Base-by-base conservation (phyloP, 768 basidiomycete species). In the Boletus rufocinnamomeus region DNA sequence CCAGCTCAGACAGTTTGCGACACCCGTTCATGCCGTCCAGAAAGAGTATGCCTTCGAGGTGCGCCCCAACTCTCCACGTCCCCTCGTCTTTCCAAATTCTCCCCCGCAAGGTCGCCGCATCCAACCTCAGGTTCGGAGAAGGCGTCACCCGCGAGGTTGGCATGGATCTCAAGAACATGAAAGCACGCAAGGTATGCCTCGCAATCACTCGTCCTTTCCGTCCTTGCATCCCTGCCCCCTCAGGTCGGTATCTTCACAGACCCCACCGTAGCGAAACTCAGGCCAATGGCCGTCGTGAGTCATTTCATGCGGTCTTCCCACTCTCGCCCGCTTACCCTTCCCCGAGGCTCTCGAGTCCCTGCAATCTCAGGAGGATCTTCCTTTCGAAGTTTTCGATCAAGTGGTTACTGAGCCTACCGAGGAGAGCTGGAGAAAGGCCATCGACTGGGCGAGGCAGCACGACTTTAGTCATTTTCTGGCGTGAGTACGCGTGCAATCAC, bases 221-320 rank as follows among this genome's bases (percentile, higher is more conserved):
- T 55, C 50, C 58, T 35, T 47, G 25, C 59, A 53, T 63, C 32
- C 35, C 58, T 57, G 11, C 30, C 27, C n/a, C 44, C n/a, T 5
- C 68, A 97, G 88, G 91, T 98, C 62, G 96, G 84, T 19, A 91
- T 98, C 23, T 96, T 95, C 71, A 98, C 96, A 5, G 96, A 98
- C 67, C 84, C 87, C 14, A 91, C 88, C 56, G 82, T 98, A 25
- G 87, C 85, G 45, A 86, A 89, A 63, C 80, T 98, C 52, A 82
- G 77, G 52, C 91, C 95, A 4, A 90, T 96, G 85, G 83, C 88
- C 71, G 84, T 82, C 58, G 94, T 93, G 61, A 60, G 86, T 74
- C 41, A 27, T 25, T n/a, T 35, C 41, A 40, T 50, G 14, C 19
- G 44, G 28, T 14, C 28, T 6, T n/a, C 37, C 19, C 23, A 8